Percentiles rank a stretch among this genome's conserved stretches.
Evolutionary conservation across 306 rosid genomes (phyloP).

Genomic region (Cucurbita ficifolia): DNA sequence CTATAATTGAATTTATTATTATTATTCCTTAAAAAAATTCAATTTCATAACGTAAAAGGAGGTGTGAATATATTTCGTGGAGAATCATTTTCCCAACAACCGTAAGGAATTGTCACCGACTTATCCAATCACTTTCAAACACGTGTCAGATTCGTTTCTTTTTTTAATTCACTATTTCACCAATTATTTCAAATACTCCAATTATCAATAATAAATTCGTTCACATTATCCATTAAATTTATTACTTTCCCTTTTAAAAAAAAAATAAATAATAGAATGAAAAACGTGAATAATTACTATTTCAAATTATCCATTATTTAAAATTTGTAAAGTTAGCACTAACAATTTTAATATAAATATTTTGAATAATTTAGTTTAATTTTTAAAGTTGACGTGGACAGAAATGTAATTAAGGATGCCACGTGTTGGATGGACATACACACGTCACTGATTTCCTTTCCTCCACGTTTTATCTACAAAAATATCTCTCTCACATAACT

Average conservation of each 20-base stretch:
- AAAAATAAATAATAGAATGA: too few relatives aligned
- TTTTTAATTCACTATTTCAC: background rate
- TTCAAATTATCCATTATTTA: too few relatives aligned
- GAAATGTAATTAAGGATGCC: background rate
- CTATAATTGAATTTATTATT: background rate
- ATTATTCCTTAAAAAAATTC: background rate
- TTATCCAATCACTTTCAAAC: background rate
- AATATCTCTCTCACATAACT: background rate
- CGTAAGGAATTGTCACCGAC: background rate
- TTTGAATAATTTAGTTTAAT: too few relatives aligned
- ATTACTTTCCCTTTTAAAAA: background rate
- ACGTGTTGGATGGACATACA: background rate
- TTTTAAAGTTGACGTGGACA: too few relatives aligned
- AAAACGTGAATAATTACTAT: background rate
- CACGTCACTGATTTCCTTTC: background rate
- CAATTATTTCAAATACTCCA: background rate
- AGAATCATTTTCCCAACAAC: constrained; percentile 5
- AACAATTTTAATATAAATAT: too few relatives aligned
- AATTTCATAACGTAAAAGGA: background rate
- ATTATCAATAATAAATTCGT: background rate
- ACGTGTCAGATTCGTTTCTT: background rate
- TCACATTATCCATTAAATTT: background rate
- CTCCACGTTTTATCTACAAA: background rate
- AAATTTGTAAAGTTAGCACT: too few relatives aligned
- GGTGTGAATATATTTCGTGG: background rate